phyloP scores from a whole-genome alignment of 352 stramenopile genomes.

The Lagenidium giganteum region DNA sequence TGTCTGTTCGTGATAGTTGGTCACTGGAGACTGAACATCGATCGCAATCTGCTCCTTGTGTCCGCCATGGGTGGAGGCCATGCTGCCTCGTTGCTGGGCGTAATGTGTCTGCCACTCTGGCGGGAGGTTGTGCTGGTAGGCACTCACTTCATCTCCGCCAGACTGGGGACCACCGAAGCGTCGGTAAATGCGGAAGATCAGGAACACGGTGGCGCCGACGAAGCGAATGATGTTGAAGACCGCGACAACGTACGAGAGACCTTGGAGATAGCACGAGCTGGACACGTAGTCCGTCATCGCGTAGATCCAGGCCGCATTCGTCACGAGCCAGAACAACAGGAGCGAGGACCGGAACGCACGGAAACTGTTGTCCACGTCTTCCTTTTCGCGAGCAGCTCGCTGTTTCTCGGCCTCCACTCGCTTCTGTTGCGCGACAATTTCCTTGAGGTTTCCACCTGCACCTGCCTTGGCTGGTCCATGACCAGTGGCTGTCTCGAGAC shows the following conservation, averaged over 20 bases:
- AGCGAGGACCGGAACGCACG: constrained; percentile 36
- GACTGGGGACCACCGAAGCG: constrained; percentile 10
- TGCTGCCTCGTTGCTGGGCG: background rate
- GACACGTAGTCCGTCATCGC: constrained; percentile 34
- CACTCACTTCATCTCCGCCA: background rate
- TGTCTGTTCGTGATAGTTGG: constrained; percentile 12
- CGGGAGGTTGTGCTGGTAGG: constrained; percentile 8
- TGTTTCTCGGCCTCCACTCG: constrained; percentile 31
- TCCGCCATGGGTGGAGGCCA: background rate
- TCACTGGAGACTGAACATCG: constrained; percentile 10
- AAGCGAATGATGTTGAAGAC: constrained; percentile 44
- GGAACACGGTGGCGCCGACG: constrained; percentile 25
- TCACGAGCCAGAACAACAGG: constrained; percentile 45
- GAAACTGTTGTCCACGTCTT: constrained; percentile 51
- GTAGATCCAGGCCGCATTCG: constrained; percentile 42
- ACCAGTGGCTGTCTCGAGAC: constrained; percentile 19
- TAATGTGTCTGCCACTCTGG: constrained; percentile 15
- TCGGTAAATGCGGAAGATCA: constrained; percentile 30
- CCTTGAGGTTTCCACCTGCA: constrained; percentile 27
- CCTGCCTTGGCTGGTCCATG: constrained; percentile 17
- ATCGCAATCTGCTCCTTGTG: constrained; percentile 6
- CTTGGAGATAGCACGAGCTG: constrained; percentile 41
- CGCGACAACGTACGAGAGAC: constrained; percentile 34
- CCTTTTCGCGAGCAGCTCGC: constrained; percentile 23
- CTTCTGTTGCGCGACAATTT: constrained; percentile 48